A percentile compares a stretch with the other conserved stretches of the same genome.
Conservation (phyloP, 208 protist species). For the Tetramitus jugosus region DNA sequence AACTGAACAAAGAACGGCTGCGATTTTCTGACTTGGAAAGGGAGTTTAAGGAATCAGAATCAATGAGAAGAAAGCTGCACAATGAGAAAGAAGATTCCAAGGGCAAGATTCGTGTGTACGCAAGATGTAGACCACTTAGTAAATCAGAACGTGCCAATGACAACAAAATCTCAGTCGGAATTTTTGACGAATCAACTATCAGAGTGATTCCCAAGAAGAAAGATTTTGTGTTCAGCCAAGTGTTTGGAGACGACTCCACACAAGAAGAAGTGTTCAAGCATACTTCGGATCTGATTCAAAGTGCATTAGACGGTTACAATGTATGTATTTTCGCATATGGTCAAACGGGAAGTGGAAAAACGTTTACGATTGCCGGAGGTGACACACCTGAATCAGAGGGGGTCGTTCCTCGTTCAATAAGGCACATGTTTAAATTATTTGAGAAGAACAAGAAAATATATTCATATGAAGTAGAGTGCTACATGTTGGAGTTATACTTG, state of each 20-base stretch:
- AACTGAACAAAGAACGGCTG: background rate
- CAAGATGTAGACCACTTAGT: background rate
- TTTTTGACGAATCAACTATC: background rate
- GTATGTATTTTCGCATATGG: slow-evolving; percentile 86
- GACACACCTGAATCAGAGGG: slow-evolving; percentile 32
- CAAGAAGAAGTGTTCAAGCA: slow-evolving; percentile 65
- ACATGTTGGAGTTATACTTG: slow-evolving; percentile 27
- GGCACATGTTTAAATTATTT: slow-evolving; percentile 32
- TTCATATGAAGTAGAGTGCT: slow-evolving; percentile 16
- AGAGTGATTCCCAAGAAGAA: background rate
- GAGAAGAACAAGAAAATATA: slow-evolving; percentile 27
- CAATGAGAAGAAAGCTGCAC: background rate
- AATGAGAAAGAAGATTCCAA: background rate
- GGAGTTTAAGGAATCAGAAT: background rate
- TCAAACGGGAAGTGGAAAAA: slow-evolving; percentile 80
- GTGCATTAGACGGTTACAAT: slow-evolving; percentile 81
- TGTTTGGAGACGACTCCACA: slow-evolving; percentile 19
- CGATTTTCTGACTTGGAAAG: background rate
- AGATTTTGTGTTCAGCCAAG: slow-evolving; percentile 24
- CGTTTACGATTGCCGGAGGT: too few relatives aligned
- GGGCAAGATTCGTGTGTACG: background rate
- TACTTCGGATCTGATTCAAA: slow-evolving; percentile 76
- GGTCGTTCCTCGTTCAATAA: slow-evolving; percentile 35
- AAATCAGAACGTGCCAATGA: background rate
- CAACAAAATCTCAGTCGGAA: background rate